These are phyloP conservation scores for Coemansia sp. DNA, from an alignment of 192 early-diverging fungal genomes.

Conservation along the genomic window DNA sequence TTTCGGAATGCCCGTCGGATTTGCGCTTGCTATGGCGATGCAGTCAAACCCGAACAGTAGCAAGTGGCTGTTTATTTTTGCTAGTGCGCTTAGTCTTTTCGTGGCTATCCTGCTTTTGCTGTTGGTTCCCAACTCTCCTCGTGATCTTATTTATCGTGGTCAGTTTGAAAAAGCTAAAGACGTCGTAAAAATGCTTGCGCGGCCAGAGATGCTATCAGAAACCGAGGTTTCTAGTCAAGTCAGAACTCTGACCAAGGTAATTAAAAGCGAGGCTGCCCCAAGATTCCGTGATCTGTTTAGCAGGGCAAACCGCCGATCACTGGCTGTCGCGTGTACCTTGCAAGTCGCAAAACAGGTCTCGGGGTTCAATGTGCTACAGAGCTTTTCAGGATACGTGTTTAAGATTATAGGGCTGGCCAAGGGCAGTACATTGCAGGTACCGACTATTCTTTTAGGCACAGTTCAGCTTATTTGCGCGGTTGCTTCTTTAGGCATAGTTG, in stretches of 20 bases:
- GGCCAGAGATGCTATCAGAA: slow-evolving; percentile 8
- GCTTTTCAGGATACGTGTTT: slow-evolving; percentile 29
- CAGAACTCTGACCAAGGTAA: slow-evolving; percentile 4
- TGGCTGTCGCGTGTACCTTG: slow-evolving; percentile 22
- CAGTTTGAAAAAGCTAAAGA: slow-evolving; percentile 12
- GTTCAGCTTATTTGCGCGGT: slow-evolving; percentile 13
- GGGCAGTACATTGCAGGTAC: slow-evolving; percentile 11
- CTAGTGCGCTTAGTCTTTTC: slow-evolving; percentile 9
- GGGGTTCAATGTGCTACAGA: slow-evolving; percentile 25
- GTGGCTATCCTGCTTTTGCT: slow-evolving; percentile 8
- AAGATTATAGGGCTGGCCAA: slow-evolving; percentile 15
- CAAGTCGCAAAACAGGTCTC: slow-evolving; percentile 33
- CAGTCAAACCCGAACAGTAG: not conserved
- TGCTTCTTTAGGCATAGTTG: slow-evolving; percentile 18
- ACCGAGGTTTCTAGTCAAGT: slow-evolving; percentile 7
- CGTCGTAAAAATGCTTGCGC: slow-evolving; percentile 17
- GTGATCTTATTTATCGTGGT: slow-evolving; percentile 27
- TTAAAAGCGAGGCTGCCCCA: slow-evolving; percentile 10
- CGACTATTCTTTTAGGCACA: slow-evolving; percentile 15
- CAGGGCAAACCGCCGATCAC: slow-evolving; percentile 6
- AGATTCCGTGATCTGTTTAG: slow-evolving; percentile 25
- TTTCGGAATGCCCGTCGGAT: slow-evolving; percentile 23
- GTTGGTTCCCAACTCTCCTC: slow-evolving; percentile 34
- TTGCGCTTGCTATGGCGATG: slow-evolving; percentile 13
- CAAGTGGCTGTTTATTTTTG: slow-evolving; percentile 21